phyloP scores from a whole-genome alignment of 306 rosid genomes.

The Amphicarpaea edgeworthii region DNA sequence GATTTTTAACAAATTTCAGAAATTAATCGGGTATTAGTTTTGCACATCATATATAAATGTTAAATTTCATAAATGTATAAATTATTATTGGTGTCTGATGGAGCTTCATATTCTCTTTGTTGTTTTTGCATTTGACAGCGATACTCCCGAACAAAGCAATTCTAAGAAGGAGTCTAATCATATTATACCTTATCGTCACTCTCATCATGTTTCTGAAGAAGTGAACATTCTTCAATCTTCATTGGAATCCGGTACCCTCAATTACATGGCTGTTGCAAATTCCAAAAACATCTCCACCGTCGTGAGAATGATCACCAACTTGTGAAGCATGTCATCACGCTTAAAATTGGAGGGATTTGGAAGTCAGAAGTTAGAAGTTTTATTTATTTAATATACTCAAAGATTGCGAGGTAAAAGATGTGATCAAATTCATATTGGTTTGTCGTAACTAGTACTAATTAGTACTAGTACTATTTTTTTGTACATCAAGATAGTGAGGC shows the following conservation, averaged over 20 bases:
- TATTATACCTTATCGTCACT: constrained; percentile 18
- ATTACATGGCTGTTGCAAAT: constrained; percentile 44
- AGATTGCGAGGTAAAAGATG: not conserved
- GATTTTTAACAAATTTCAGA: constrained; percentile 17
- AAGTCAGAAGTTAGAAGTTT: not conserved
- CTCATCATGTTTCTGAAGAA: constrained; percentile 29
- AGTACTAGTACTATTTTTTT: not conserved
- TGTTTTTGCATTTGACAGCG: constrained; percentile 41
- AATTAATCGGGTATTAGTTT: constrained; percentile 42
- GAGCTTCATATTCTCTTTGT: not conserved
- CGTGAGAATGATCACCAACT: constrained; percentile 44
- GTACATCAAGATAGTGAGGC: constrained; percentile 13
- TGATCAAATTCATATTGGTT: not conserved
- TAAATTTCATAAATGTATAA: not conserved
- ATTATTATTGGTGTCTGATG: constrained; percentile 9
- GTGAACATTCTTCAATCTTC: constrained; percentile 41
- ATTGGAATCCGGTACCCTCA: constrained; percentile 35
- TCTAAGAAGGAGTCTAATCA: constrained; percentile 34
- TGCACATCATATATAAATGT: not conserved
- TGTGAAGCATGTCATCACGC: constrained; percentile 35
- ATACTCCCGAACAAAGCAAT: constrained; percentile 4
- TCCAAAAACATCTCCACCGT: constrained; percentile 46
- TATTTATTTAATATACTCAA: not conserved
- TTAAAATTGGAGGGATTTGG: not conserved
- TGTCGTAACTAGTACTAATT: not conserved